Base-by-base conservation (phyloP, 2,329 filamentous ascomycete species). In the Beauveria sp. region DNA sequence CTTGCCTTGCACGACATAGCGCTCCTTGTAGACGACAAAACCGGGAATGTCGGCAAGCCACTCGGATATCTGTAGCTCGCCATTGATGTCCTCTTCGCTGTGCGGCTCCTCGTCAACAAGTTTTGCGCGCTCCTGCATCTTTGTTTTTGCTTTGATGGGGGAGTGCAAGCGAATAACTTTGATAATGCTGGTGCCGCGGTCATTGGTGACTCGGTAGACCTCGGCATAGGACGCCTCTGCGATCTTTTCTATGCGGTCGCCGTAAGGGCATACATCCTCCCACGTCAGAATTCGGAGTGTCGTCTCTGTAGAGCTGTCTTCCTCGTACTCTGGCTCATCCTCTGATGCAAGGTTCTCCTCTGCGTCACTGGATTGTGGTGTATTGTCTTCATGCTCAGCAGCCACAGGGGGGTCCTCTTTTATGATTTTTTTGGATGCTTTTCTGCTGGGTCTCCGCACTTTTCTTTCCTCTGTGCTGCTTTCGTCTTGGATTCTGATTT, bases 211-310 rank as follows among this genome's bases (percentile, higher is more conserved):
- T 10, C 84, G 82, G 66, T 87, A 88, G 10, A 88, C 84, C 68
- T 88, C 85, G 6, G 85, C 84, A 66, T 83, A 88, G 2, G 85
- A 87, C 5, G 85, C 85, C 69, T 88, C 85, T 10, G 85, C 85
- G 56, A 88, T 87, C 71, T 88, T 88, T 49, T 78, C 77, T 54
- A 87, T 83, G 42, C 72, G 71, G 66, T 82, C 79, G 18, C 76
- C 78, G 0, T 76, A 72, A 0, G 81, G 79, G 54, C 84, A 84
- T 34, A 87, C 76, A 58, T 86, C 83, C 34, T 77, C 71, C 85
- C 85, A 88, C 1, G 77, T 75, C 46, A 86, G 71, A 5, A 78
- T 67, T 3, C 78, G 76, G 18, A 83, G 70, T 8, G 51, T 42
- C 7, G 20, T 64, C 9, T 61, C 53, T 16, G 46, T n/a, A 16